These are phyloP conservation scores for Trichosanthes cucumerina DNA, from an alignment of 306 rosid genomes.

Conservation along the genomic window DNA sequence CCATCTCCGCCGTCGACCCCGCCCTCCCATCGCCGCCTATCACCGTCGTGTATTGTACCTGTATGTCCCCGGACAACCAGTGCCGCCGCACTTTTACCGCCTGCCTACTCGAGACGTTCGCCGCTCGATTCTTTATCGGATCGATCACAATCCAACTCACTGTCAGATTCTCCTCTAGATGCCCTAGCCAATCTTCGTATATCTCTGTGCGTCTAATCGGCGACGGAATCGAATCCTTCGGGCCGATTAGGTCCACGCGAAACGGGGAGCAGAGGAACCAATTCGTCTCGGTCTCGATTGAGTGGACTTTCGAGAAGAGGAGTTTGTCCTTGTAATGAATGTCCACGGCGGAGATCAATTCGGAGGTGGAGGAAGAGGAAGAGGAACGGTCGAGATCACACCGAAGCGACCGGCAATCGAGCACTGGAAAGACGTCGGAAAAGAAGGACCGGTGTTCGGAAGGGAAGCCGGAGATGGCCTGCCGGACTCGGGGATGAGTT, in stretches of 20 bases:
- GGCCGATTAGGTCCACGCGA: conserved; percentile 47
- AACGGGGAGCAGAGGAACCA: conserved; percentile 67
- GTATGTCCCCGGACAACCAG: conserved; percentile 57
- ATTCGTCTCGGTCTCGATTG: conserved; percentile 25
- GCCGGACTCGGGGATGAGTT: conserved; percentile 15
- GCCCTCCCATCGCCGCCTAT: conserved; percentile 19
- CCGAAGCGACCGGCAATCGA: conserved; percentile 11
- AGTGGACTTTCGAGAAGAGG: conserved; percentile 40
- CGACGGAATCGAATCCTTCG: conserved; percentile 41
- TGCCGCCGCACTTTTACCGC: conserved; percentile 42
- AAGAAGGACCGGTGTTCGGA: conserved; percentile 49
- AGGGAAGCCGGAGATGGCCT: conserved; percentile 40
- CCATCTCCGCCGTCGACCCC: conserved; percentile 7
- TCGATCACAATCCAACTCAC: conserved; percentile 77
- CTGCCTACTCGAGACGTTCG: conserved; percentile 48
- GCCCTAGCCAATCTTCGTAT: conserved; percentile 22
- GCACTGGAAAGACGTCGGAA: conserved; percentile 58
- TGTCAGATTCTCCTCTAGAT: conserved; percentile 35
- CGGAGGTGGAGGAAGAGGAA: background rate
- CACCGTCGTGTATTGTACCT: conserved; percentile 34
- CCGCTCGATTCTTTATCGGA: conserved; percentile 41
- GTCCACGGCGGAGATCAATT: conserved; percentile 64
- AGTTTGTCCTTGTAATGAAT: conserved; percentile 32
- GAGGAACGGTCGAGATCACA: background rate
- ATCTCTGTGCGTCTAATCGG: conserved; percentile 16